A percentile compares a stretch with the other conserved stretches of the same genome.
Evolutionary conservation across 23 red algal species (phyloP).

Genomic region (Pyropia haitanensis): DNA sequence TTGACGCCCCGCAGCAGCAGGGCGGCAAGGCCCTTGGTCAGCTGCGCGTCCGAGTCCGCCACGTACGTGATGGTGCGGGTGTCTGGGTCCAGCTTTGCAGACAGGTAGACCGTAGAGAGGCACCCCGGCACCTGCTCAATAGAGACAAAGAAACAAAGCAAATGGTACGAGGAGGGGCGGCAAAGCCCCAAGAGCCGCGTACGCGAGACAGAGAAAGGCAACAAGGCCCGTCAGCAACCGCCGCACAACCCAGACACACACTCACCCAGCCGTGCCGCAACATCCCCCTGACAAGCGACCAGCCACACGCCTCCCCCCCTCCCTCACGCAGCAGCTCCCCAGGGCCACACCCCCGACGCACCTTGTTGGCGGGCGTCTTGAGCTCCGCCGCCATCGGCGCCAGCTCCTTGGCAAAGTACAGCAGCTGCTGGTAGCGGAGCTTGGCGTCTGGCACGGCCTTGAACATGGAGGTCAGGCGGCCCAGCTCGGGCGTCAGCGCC

Average conservation of each 20-base stretch:
- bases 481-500: constrained; percentile 58
- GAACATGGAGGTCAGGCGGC: constrained; percentile 42
- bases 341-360: constrained; percentile 22
- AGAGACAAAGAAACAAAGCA: not conserved
- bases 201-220: constrained; percentile 24
- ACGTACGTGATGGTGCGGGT: constrained; percentile 12
- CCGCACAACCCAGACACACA: too few species aligned
- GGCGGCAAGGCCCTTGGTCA: constrained; percentile 90
- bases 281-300: too few species aligned
- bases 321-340: not conserved
- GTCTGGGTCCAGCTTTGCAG: constrained; percentile 10
- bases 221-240: constrained; percentile 19
- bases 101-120: constrained; percentile 39
- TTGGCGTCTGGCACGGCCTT: constrained; percentile 73
- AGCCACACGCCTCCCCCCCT: too few species aligned
- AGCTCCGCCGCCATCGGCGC: constrained; percentile 48
- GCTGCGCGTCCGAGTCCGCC: constrained; percentile 92
- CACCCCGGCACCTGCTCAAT: constrained; percentile 27
- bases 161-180: not conserved
- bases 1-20: constrained; percentile 80
- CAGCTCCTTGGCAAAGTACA: constrained; percentile 73
- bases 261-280: too few species aligned
- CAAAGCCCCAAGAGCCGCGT: constrained; percentile 11
- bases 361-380: constrained; percentile 67
- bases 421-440: constrained; percentile 87